Percentiles rank a stretch among this genome's conserved stretches.
phyloP scores from a whole-genome alignment of 257 asterid species.

The Linderniella brevidens region DNA sequence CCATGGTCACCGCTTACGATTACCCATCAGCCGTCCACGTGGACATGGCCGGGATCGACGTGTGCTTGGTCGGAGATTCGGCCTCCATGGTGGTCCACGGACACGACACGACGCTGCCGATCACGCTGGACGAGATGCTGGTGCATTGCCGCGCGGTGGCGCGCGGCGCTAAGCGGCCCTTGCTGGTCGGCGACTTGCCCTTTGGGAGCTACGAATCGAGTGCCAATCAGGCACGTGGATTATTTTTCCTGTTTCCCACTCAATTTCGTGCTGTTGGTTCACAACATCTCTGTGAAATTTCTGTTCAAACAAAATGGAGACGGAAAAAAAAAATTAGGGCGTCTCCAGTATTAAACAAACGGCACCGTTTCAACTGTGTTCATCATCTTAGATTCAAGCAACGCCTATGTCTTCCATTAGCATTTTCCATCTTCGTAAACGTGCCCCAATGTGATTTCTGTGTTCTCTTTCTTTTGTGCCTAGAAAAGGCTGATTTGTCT shows the following conservation, averaged over 20 bases:
- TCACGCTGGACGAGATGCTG: constrained; percentile 83
- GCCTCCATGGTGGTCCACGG: constrained; percentile 99
- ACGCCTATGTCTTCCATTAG: no score
- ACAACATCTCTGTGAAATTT: background rate
- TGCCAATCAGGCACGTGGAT: constrained; percentile 45
- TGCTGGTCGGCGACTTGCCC: constrained; percentile 80
- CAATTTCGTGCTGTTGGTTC: background rate
- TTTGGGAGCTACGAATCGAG: constrained; percentile 84
- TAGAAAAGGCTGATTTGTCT: background rate
- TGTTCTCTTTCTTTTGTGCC: background rate
- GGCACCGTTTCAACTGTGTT: no score
- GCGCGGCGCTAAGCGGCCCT: constrained; percentile 74
- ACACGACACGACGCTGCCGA: constrained; percentile 87
- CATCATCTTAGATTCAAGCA: no score
- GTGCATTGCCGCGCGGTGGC: constrained; percentile 88
- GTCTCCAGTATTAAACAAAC: no score
- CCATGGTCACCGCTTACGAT: constrained; percentile 92
- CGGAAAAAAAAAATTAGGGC: no score
- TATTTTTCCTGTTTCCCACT: background rate
- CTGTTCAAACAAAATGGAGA: no score
- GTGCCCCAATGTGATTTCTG: no score
- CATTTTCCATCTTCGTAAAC: no score
- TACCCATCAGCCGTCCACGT: constrained; percentile 79
- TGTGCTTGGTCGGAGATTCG: constrained; percentile 86
- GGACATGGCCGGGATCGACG: constrained; percentile 70